phyloP scores from a whole-genome alignment of 164 flowering plant species.

The Annona squamosa region DNA sequence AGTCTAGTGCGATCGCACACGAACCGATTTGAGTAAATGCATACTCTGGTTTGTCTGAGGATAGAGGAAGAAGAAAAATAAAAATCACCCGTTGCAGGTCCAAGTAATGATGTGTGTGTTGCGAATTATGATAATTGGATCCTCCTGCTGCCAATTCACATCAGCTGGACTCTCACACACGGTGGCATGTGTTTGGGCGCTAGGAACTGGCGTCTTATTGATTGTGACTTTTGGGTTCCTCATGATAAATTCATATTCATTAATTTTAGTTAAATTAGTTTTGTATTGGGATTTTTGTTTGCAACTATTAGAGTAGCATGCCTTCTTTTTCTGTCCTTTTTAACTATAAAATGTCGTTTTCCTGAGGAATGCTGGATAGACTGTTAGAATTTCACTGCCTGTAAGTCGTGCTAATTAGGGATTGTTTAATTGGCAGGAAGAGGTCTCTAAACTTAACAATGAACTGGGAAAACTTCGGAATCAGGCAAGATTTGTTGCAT shows the following conservation, averaged over 20 bases:
- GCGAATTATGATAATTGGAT: too few relatives aligned
- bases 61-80: too few relatives aligned
- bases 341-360: too few relatives aligned
- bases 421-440: conserved; percentile 33
- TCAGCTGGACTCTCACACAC: neutral
- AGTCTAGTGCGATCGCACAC: neutral
- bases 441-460: conserved; percentile 39
- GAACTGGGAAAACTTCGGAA: conserved; percentile 37
- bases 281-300: neutral
- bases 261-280: neutral
- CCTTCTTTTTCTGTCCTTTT: neutral
- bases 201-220: neutral
- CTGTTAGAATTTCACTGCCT: neutral
- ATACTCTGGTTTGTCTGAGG: too few relatives aligned
- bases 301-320: neutral
- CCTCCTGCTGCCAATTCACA: neutral
- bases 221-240: neutral
- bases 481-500: conserved; percentile 30
- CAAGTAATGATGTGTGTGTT: too few relatives aligned
- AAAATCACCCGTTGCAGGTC: too few relatives aligned
- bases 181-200: neutral
- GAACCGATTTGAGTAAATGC: neutral
- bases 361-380: neutral
- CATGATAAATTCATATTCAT: neutral
- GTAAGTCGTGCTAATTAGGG: neutral